These are phyloP conservation scores for Quercus glauca DNA, from an alignment of 306 rosid genomes.

Conservation along the genomic window DNA sequence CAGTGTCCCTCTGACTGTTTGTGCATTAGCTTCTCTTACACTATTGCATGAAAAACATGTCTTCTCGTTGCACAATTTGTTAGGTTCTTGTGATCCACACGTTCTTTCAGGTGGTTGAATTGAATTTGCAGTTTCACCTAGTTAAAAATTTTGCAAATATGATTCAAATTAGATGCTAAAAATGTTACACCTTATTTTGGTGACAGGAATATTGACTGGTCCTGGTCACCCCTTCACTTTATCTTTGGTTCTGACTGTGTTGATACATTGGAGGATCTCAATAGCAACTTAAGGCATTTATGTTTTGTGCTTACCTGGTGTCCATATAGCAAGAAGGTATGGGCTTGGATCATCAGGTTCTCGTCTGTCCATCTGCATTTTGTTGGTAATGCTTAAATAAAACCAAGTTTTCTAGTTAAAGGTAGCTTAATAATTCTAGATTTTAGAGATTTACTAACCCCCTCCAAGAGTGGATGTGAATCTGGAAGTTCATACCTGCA, in stretches of 20 bases:
- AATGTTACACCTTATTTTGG: slow-evolving; percentile 9
- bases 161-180: slow-evolving; percentile 9
- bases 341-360: slow-evolving; percentile 97
- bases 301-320: slow-evolving; percentile 66
- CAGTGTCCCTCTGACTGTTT: slow-evolving; percentile 79
- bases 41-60: slow-evolving; percentile 76
- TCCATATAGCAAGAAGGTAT: slow-evolving; percentile 95
- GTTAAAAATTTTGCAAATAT: slow-evolving; percentile 13
- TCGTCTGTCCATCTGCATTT: slow-evolving; percentile 69
- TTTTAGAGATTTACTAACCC: slow-evolving; percentile 44
- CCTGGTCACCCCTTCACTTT: slow-evolving; percentile 1
- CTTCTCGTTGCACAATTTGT: slow-evolving; percentile 51
- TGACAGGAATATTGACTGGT: slow-evolving; percentile 11
- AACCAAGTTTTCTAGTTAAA: slow-evolving; percentile 15
- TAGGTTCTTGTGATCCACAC: slow-evolving; percentile 52
- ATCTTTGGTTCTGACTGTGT: slow-evolving; percentile 1
- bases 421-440: slow-evolving; percentile 12
- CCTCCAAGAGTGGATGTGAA: slow-evolving; percentile 82
- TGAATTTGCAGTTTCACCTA: slow-evolving; percentile 82
- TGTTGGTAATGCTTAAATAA: slow-evolving; percentile 8
- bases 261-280: slow-evolving; percentile 3
- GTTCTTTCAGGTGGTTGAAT: slow-evolving; percentile 60
- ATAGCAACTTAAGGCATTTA: slow-evolving; percentile 1
- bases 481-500: slow-evolving; percentile 98
- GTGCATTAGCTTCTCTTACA: slow-evolving; percentile 67